Conservation (phyloP, 805 yeast species). For the Kluyveromyces lactis region DNA sequence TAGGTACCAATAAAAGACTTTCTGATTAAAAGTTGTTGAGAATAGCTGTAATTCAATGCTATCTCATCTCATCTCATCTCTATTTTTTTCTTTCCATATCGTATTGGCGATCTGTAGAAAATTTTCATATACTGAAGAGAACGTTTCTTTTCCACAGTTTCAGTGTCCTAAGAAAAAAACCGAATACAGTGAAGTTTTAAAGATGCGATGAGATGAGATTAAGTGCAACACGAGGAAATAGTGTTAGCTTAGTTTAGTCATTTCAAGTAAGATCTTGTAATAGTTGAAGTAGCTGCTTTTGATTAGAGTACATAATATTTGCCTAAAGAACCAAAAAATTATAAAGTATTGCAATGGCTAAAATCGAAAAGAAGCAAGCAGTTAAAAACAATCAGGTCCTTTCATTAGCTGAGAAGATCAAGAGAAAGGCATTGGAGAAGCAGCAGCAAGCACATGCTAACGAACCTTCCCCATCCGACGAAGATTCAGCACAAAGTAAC, state of each 20-base stretch:
- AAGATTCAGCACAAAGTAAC: conserved; percentile 7
- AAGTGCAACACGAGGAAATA: neutral
- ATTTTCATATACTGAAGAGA: neutral
- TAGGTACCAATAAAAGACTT: no score
- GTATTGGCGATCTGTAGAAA: neutral
- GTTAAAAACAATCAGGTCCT: conserved; percentile 22
- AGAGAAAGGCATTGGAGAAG: conserved; percentile 32
- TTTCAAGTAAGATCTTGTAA: no score
- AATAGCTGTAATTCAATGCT: no score
- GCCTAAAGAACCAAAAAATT: no score
- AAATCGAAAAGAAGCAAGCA: conserved; percentile 6
- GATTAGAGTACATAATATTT: no score
- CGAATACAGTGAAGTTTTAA: neutral
- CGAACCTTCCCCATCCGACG: conserved; percentile 14
- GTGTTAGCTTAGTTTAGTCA: no score
- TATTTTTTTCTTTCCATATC: neutral
- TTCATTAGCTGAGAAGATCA: conserved; percentile 51
- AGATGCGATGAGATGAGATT: conserved; percentile 5
- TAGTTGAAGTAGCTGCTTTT: no score
- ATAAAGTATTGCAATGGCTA: conserved; percentile 3
- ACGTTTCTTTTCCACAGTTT: conserved; percentile 1
- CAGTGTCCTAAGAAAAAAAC: neutral
- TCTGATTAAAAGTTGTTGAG: no score
- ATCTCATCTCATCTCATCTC: conserved; percentile 1
- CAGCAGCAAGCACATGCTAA: conserved; percentile 18